Evolutionary conservation across 345 rosid genomes (phyloP).

Genomic region (Populus simonii): DNA sequence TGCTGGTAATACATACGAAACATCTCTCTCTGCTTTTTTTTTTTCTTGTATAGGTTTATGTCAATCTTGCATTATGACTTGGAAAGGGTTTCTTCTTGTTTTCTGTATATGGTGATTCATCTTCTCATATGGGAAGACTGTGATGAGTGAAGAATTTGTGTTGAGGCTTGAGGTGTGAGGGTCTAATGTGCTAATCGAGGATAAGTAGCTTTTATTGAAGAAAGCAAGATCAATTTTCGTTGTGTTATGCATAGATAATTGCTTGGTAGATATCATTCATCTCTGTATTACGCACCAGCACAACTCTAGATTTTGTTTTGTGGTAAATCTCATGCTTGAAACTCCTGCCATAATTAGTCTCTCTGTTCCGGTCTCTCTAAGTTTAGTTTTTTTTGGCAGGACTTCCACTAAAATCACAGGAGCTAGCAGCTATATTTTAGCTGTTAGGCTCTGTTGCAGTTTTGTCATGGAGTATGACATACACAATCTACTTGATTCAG

Average conservation of each 20-base stretch:
- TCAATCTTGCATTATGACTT: too few relatives aligned
- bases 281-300: too few relatives aligned
- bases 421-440: conserved; percentile 82
- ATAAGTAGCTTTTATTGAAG: background rate
- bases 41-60: background rate
- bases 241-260: background rate
- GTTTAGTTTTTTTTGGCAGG: conserved; percentile 48
- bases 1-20: conserved; percentile 47
- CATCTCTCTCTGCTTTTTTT: background rate
- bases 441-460: conserved; percentile 88
- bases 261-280: background rate
- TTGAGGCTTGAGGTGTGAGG: too few relatives aligned
- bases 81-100: too few relatives aligned
- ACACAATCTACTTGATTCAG: conserved; percentile 84
- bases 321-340: too few relatives aligned
- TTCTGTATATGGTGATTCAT: too few relatives aligned
- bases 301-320: too few relatives aligned
- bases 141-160: too few relatives aligned
- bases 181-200: background rate
- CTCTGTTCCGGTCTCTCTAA: too few relatives aligned
- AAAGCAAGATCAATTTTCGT: background rate
- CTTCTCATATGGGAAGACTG: too few relatives aligned
- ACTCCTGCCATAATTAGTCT: too few relatives aligned
- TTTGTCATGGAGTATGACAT: conserved; percentile 96
- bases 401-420: conserved; percentile 86